These are phyloP conservation scores for Macrotyloma uniflorum DNA, from an alignment of 306 rosid genomes.

Conservation along the genomic window DNA sequence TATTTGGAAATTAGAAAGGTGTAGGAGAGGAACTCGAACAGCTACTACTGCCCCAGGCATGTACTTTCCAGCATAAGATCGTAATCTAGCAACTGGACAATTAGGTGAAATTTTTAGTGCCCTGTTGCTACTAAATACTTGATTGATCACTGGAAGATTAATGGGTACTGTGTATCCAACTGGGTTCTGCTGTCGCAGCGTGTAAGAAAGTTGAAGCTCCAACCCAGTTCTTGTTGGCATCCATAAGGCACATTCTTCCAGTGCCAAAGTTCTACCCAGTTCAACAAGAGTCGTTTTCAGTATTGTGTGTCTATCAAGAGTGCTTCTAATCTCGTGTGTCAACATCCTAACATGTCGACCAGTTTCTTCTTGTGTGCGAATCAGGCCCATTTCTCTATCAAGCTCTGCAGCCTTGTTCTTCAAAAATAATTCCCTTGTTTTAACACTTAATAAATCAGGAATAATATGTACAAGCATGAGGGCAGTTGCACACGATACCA, in stretches of 20 bases:
- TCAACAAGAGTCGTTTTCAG: conserved; percentile 75
- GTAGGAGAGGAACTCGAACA: conserved; percentile 89
- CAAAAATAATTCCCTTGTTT: conserved; percentile 73
- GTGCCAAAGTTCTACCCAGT: conserved; percentile 83
- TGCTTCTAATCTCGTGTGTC: conserved; percentile 83
- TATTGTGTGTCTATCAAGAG: conserved; percentile 78
- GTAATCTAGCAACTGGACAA: conserved; percentile 85
- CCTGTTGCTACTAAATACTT: conserved; percentile 76
- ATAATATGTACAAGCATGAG: conserved; percentile 84
- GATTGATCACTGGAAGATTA: conserved; percentile 89
- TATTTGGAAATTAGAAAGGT: conserved; percentile 96
- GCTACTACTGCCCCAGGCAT: conserved; percentile 93
- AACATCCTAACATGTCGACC: conserved; percentile 87
- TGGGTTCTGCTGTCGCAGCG: conserved; percentile 91
- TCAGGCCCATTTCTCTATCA: conserved; percentile 83
- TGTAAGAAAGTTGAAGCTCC: conserved; percentile 96
- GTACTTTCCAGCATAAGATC: conserved; percentile 69
- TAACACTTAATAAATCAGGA: conserved; percentile 80
- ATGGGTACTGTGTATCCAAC: conserved; percentile 90
- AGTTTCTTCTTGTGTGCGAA: conserved; percentile 81
- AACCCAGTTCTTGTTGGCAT: conserved; percentile 96
- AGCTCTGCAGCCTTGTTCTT: conserved; percentile 86
- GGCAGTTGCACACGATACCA: conserved; percentile 79
- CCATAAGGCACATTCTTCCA: conserved; percentile 98
- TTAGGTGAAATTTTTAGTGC: conserved; percentile 75